Conservation (phyloP, 2,329 filamentous ascomycete genomes). For the Zasmidium citrigriseum region DNA sequence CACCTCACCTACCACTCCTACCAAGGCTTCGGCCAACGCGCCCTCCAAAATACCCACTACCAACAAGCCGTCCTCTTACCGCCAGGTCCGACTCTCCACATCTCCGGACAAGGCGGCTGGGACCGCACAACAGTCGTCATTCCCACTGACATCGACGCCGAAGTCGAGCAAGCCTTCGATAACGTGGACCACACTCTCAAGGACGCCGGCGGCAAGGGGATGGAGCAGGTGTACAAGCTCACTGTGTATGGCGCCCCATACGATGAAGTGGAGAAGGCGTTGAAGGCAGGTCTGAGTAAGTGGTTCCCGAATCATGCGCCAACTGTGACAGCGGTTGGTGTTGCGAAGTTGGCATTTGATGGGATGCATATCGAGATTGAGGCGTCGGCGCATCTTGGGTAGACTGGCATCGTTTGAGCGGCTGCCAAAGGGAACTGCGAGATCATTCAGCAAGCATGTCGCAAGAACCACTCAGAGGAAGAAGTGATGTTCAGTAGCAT, state of each 20-base stretch:
- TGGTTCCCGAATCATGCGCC: neutral
- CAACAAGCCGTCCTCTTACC: neutral
- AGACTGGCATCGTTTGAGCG: neutral
- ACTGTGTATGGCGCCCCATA: neutral
- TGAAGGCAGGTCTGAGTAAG: neutral
- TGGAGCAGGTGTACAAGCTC: slow-evolving; percentile 1
- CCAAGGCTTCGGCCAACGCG: neutral
- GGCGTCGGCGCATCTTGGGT: neutral
- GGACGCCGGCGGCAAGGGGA: neutral
- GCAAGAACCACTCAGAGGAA: too few relatives aligned
- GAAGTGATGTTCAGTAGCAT: neutral
- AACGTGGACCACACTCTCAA: slow-evolving; percentile 1
- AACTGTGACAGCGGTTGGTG: neutral
- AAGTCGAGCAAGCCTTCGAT: slow-evolving; percentile 1
- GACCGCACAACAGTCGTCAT: neutral
- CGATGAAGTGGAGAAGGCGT: neutral
- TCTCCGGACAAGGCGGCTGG: slow-evolving; percentile 2
- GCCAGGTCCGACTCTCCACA: neutral
- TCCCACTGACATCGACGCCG: neutral
- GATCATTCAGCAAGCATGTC: neutral
- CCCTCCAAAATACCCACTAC: neutral
- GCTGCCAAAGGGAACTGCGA: too few relatives aligned
- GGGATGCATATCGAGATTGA: slow-evolving; percentile 3
- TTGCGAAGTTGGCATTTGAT: neutral
- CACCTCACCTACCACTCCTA: slow-evolving; percentile 2